Percentiles rank a stretch among this genome's conserved stretches.
Conservation (phyloP, 768 basidiomycete genomes). For the Tylopilus rubrobrunneus region DNA sequence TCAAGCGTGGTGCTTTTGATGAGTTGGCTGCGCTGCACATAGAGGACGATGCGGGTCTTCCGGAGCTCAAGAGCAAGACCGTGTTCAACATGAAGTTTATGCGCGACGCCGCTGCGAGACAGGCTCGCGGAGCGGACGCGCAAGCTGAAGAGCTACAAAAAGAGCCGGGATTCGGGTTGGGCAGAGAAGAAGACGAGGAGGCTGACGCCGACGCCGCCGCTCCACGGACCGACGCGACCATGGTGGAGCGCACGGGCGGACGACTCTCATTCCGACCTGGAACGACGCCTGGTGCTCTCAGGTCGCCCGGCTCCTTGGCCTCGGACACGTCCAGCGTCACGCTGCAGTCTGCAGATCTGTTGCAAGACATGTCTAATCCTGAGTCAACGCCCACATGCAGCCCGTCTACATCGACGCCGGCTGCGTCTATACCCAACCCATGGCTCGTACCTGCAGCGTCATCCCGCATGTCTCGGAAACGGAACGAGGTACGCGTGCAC, state of each 20-base stretch:
- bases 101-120: constrained; percentile 82
- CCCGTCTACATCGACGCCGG: constrained; percentile 7
- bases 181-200: constrained; percentile 13
- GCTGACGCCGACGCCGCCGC: constrained; percentile 15
- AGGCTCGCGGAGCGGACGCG: constrained; percentile 50
- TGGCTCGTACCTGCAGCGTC: constrained; percentile 59
- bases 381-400: constrained; percentile 10
- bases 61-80: constrained; percentile 49
- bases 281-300: constrained; percentile 16
- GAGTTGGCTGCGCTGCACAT: constrained; percentile 58
- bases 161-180: constrained; percentile 41
- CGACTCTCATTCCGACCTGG: constrained; percentile 47
- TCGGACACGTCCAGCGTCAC: constrained; percentile 70
- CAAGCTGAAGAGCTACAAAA: constrained; percentile 69
- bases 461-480: constrained; percentile 57
- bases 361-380: constrained; percentile 30
- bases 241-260: constrained; percentile 39
- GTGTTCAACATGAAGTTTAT: constrained; percentile 98
- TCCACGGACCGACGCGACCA: constrained; percentile 30
- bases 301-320: constrained; percentile 30
- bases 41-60: constrained; percentile 30
- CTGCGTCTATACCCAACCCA: constrained; percentile 52
- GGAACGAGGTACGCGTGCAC: constrained; percentile 67
- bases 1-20: constrained; percentile 71
- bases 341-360: constrained; percentile 54